These are phyloP conservation scores for Urtica urens DNA, from an alignment of 306 rosid species.

Conservation along the genomic window DNA sequence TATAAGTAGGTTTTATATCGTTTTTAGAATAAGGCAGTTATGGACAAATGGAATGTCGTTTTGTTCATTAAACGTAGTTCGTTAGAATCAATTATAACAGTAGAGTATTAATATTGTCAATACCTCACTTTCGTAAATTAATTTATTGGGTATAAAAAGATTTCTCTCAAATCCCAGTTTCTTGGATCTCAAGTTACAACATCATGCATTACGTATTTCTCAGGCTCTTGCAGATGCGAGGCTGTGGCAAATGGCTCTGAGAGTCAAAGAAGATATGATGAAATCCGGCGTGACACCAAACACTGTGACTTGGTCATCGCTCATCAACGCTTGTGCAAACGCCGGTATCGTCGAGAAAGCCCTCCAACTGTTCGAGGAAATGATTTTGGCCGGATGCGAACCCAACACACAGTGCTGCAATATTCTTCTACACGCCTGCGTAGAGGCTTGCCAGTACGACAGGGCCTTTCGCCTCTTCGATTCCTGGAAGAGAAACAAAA, in stretches of 20 bases:
- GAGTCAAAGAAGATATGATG: constrained; percentile 76
- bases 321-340: constrained; percentile 90
- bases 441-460: constrained; percentile 84
- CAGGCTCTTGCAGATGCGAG: constrained; percentile 88
- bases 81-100: too few species aligned
- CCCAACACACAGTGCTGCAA: constrained; percentile 90
- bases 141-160: too few species aligned
- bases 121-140: too few species aligned
- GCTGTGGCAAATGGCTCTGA: constrained; percentile 78
- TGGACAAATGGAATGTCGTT: too few species aligned
- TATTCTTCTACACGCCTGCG: constrained; percentile 86
- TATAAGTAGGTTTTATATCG: too few species aligned
- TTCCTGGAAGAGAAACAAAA: constrained; percentile 53
- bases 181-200: too few species aligned
- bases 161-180: too few species aligned
- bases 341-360: constrained; percentile 86
- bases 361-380: constrained; percentile 78
- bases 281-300: constrained; percentile 74
- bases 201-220: too few species aligned
- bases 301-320: constrained; percentile 77
- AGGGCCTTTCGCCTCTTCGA: constrained; percentile 84
- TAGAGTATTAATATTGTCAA: too few species aligned
- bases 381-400: constrained; percentile 70
- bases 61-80: too few species aligned
- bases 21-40: too few species aligned